Percentiles rank a stretch among this genome's conserved stretches.
Evolutionary conservation across 106 monocot species (phyloP).

Genomic region (Hemerocallis citrina): DNA sequence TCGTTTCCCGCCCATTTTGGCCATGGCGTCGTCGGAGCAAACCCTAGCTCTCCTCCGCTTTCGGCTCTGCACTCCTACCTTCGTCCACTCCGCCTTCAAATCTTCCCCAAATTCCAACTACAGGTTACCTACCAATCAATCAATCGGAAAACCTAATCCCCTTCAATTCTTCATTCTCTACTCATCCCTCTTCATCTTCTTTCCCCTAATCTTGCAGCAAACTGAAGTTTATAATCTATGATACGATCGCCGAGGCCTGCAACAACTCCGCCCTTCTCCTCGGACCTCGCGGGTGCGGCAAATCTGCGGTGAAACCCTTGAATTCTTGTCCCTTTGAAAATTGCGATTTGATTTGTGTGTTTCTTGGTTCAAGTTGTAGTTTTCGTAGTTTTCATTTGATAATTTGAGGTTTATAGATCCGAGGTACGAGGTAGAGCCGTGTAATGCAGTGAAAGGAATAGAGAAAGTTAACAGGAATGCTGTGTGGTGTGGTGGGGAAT

Average conservation of each 20-base stretch:
- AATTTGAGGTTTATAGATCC: too few species aligned
- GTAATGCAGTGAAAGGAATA: too few species aligned
- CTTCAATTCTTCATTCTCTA: background rate
- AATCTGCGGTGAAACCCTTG: constrained; percentile 41
- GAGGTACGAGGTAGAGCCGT: too few species aligned
- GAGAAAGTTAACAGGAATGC: too few species aligned
- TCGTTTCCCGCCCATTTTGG: constrained; percentile 8
- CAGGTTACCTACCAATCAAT: constrained; percentile 49
- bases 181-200: background rate
- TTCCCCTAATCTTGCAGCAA: constrained; percentile 30
- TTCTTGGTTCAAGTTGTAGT: too few species aligned
- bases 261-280: constrained; percentile 88
- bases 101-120: constrained; percentile 59
- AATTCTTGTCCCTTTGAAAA: too few species aligned
- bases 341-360: too few species aligned
- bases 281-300: constrained; percentile 83
- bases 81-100: constrained; percentile 49
- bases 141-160: background rate
- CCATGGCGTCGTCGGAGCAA: constrained; percentile 31
- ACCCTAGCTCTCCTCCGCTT: constrained; percentile 51
- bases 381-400: too few species aligned
- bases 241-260: constrained; percentile 63
- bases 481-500: too few species aligned
- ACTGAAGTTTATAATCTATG: constrained; percentile 70
- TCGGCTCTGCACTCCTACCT: constrained; percentile 51